Evolutionary conservation across 1,284 basidiomycete genomes (phyloP), one percentile per base, ranked within the genome.

Genomic region (Ceraceosorus guamensis): DNA sequence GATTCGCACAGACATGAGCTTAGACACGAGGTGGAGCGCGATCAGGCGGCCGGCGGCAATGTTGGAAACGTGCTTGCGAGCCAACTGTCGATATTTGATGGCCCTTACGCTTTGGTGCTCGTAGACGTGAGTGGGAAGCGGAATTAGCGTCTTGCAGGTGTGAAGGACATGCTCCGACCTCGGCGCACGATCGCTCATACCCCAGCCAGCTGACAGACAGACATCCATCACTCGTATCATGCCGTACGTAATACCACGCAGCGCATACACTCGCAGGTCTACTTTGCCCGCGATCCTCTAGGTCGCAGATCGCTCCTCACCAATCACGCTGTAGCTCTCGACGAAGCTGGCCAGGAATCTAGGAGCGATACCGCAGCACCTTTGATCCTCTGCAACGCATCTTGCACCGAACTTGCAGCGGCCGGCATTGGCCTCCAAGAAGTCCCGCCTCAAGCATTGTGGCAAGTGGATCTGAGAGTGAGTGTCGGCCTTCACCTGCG

Each of bases 301-400:
- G 92, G 93, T 1, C 83, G 95, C 32, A 83, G 95, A 45, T 97
- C 92, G 6, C 81, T 98, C 1, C 79, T 97, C 1, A 77, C 89
- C 18, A 83, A 87, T 58, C 77, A 76, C 56, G 84, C 11, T 43
- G 18, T n/a, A 49, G 30, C 14, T 30, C 18, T n/a, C 14, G 34
- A n/a, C 11, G 14, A n/a, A 4, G 34, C 34, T 10, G 14, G 30
- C 16, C 10, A n/a, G 47, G 11, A n/a, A 31, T 52, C 51, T 51
- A 45, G 41, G 43, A 45, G 41, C 44, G 44, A 35, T 10, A 31
- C n/a, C 39, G 48, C 8, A 35, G 16, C 11, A 14, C 14, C 0
- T 81, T 86, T 35, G 81, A 84, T 60, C 88, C 89, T 63, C 64
- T 90, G 16, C 75, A 81, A 6, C 87, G 87, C 8, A 78, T 81